A percentile compares a stretch with the other conserved stretches of the same genome.
Conservation (phyloP, 2,329 filamentous ascomycete genomes). For the Dactylellina drechsleri region DNA sequence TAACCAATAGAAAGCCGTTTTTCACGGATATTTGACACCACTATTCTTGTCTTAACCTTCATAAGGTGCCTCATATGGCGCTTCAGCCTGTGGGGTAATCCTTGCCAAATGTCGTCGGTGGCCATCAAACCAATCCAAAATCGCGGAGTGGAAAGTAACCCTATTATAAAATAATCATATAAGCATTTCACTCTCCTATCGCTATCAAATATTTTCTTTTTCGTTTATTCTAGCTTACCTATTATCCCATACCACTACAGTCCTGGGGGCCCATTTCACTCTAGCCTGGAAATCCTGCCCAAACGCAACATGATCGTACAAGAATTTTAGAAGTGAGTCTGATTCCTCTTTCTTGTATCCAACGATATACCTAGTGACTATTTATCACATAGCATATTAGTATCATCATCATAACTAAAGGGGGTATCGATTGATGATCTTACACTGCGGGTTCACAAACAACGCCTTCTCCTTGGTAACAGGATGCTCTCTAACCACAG, state of each 20-base stretch:
- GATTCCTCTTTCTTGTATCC: constrained; percentile 89
- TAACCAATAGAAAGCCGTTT: too few species aligned
- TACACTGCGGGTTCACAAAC: constrained; percentile 84
- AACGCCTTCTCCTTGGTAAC: constrained; percentile 83
- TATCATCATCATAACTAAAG: neutral
- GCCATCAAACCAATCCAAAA: constrained; percentile 83
- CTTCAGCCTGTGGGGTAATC: constrained; percentile 84
- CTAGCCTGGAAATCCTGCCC: constrained; percentile 78
- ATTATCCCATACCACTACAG: constrained; percentile 82
- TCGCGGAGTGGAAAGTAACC: constrained; percentile 79
- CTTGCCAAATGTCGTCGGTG: constrained; percentile 81
- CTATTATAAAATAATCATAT: constrained; percentile 14
- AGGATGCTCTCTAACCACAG: constrained; percentile 82
- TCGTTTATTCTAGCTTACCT: constrained; percentile 50
- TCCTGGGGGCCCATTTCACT: constrained; percentile 80
- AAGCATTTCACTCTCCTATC: too few species aligned
- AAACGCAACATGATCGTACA: constrained; percentile 78
- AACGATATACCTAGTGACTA: constrained; percentile 81
- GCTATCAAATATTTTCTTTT: too few species aligned
- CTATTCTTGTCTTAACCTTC: neutral
- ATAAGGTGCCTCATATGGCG: constrained; percentile 40
- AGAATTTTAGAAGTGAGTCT: constrained; percentile 78
- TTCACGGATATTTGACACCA: too few species aligned
- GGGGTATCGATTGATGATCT: constrained; percentile 60
- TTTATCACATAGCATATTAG: too few species aligned